A percentile compares a stretch with the other conserved stretches of the same genome.
Conservation (phyloP, 176 grass and related monocot genomes). For the Carex parvula region DNA sequence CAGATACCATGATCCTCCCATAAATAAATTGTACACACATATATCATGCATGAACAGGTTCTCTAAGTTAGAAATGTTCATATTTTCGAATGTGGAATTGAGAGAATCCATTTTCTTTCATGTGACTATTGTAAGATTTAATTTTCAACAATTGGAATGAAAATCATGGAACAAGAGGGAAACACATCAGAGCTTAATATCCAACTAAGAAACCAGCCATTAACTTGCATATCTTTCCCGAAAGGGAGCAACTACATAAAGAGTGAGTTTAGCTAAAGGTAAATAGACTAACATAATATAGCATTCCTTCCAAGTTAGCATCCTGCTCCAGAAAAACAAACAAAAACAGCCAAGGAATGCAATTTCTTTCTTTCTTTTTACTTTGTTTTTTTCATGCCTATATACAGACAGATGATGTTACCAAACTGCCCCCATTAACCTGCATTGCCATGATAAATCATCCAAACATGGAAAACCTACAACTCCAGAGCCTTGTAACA, state of each 20-base stretch:
- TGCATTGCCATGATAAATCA: not conserved
- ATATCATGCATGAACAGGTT: not conserved
- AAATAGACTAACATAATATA: not conserved
- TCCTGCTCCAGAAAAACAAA: not conserved
- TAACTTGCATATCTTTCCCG: not conserved
- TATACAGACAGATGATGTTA: not conserved
- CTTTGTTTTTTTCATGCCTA: not conserved
- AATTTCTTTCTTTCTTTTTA: not conserved
- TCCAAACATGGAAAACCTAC: not conserved
- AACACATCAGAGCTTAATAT: not conserved
- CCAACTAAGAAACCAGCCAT: not conserved
- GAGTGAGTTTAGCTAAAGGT: not conserved
- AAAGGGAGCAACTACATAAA: not conserved
- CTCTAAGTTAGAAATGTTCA: not conserved
- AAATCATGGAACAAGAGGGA: not conserved
- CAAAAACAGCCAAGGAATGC: not conserved
- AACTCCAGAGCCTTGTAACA: constrained; percentile 4
- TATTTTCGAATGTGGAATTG: not conserved
- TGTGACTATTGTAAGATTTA: not conserved
- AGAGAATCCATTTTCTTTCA: not conserved
- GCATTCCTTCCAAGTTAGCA: constrained; percentile 3
- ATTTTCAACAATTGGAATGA: not conserved
- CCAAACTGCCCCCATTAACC: not conserved
- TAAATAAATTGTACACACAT: not conserved
- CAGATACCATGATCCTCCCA: not conserved